These are phyloP conservation scores for Pestalotiopsis sp. DNA, from an alignment of 2,329 filamentous ascomycete species.

Conservation along the genomic window DNA sequence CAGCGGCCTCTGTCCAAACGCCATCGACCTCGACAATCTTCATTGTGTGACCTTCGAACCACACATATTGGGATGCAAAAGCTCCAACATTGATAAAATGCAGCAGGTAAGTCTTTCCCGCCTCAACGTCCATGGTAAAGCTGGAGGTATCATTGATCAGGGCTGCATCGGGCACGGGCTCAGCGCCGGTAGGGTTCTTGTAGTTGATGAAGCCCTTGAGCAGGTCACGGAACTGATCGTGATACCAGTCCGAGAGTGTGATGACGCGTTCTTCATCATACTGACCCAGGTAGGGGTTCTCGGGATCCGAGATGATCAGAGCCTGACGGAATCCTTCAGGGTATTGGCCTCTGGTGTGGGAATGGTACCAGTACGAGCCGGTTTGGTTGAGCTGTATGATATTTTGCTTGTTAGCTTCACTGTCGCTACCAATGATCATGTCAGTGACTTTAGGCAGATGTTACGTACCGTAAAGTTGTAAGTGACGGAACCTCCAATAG, in stretches of 20 bases:
- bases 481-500: slow-evolving; percentile 64
- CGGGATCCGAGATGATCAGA: slow-evolving; percentile 65
- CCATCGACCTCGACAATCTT: slow-evolving; percentile 75
- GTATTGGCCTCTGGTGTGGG: slow-evolving; percentile 68
- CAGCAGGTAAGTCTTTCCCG: slow-evolving; percentile 73
- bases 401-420: not conserved
- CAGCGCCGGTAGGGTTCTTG: slow-evolving; percentile 58
- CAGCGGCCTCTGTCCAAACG: slow-evolving; percentile 64
- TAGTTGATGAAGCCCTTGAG: slow-evolving; percentile 54
- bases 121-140: slow-evolving; percentile 59
- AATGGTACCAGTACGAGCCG: slow-evolving; percentile 82
- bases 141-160: slow-evolving; percentile 74
- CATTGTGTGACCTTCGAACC: slow-evolving; percentile 70
- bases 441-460: slow-evolving; percentile 13
- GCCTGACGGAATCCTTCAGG: slow-evolving; percentile 70
- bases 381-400: slow-evolving; percentile 60
- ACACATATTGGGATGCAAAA: slow-evolving; percentile 68
- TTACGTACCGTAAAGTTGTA: slow-evolving; percentile 68
- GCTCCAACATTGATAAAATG: slow-evolving; percentile 75
- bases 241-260: slow-evolving; percentile 74
- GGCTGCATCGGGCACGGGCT: slow-evolving; percentile 69
- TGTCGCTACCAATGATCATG: too few species aligned
- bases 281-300: slow-evolving; percentile 57
- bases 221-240: slow-evolving; percentile 55
- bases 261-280: slow-evolving; percentile 67